Base-by-base conservation (phyloP, 805 yeast species). In the Saccharomycopsis lassenensis region DNA sequence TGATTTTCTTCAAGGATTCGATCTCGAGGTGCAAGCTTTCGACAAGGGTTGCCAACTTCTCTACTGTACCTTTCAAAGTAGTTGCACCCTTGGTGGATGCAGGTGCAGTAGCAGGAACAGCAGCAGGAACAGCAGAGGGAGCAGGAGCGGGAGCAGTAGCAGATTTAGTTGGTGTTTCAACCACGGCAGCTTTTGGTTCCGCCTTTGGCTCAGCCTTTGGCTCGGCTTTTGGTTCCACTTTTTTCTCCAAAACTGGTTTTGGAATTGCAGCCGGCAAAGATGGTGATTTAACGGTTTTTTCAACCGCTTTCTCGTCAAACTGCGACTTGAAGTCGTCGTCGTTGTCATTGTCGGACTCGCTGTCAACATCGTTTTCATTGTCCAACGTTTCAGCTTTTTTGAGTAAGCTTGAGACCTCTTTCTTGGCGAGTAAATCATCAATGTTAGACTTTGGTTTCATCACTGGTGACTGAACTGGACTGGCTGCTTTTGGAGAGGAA, bases 61-160 rank as follows among this genome's bases (percentile, higher is more conserved):
- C 89, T 22, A 81, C 77, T 1, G 85, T 74, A 7, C 72, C 78
- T 49, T 78, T 78, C 41, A 82, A 62, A 1, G 86, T 80, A 22
- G 80, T 66, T 10, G 35, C 41, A 28, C 40, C 40, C 19, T 40
- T 40, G 10, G 38, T 33, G 30, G 30, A 8, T 7, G 16, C 26
- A 23, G 36, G 23, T 14, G 82, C 72, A 19, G 67, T 64, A 20
- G 61, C 53, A 12, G 58, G 50, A 15, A 49, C 43, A 14, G 55
- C 29, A 12, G 46, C 39, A 12, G 4, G 26, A 12, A 8, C 14
- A 8, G 17, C n/a, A 12, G 35, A 31, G 32, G 36, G 32, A 28
- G 33, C 32, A 21, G 33, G 15, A 19, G 20, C 37, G 23, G 52
- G 36, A 6, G 30, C 32, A 19, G 31, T 45, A 27, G 38, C 37